A percentile compares a stretch with the other conserved stretches of the same genome.
These are phyloP conservation scores for Cucurbita pepo DNA, from an alignment of 306 rosid species.

Conservation along the genomic window DNA sequence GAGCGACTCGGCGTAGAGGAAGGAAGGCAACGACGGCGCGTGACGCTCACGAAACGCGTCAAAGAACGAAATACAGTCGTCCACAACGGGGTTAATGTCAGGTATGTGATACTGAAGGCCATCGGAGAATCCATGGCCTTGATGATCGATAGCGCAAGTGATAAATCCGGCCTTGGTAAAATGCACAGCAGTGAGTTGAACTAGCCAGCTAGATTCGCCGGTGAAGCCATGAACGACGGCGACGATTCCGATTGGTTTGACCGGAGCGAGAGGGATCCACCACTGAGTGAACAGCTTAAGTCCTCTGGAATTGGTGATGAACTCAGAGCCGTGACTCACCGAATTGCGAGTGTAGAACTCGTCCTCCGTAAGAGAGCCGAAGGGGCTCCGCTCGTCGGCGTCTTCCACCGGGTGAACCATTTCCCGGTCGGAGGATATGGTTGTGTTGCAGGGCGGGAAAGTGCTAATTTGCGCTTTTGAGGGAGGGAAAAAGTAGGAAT, in stretches of 20 bases:
- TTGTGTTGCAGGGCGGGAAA: neutral
- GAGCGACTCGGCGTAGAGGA: constrained; percentile 80
- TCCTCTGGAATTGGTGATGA: constrained; percentile 52
- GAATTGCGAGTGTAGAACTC: constrained; percentile 73
- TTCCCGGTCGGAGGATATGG: neutral
- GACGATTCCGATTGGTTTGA: constrained; percentile 30
- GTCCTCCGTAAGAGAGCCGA: constrained; percentile 45
- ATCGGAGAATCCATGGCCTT: constrained; percentile 96
- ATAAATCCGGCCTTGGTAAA: constrained; percentile 70
- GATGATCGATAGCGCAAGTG: constrained; percentile 88
- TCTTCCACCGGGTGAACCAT: constrained; percentile 80
- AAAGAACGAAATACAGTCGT: constrained; percentile 70
- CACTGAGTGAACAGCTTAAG: constrained; percentile 79
- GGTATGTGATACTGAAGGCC: constrained; percentile 78
- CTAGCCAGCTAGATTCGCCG: constrained; percentile 93
- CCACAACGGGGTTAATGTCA: constrained; percentile 75
- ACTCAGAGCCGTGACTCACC: constrained; percentile 56
- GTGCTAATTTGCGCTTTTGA: neutral
- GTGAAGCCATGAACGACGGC: constrained; percentile 85
- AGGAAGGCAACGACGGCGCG: constrained; percentile 45
- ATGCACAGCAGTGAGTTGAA: constrained; percentile 74
- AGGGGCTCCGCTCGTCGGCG: constrained; percentile 67
- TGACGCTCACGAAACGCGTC: constrained; percentile 37
- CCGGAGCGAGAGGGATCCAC: constrained; percentile 76
- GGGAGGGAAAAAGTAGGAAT: neutral